phyloP scores from a whole-genome alignment of 805 yeast species.

The Zygotorulaspora florentina region DNA sequence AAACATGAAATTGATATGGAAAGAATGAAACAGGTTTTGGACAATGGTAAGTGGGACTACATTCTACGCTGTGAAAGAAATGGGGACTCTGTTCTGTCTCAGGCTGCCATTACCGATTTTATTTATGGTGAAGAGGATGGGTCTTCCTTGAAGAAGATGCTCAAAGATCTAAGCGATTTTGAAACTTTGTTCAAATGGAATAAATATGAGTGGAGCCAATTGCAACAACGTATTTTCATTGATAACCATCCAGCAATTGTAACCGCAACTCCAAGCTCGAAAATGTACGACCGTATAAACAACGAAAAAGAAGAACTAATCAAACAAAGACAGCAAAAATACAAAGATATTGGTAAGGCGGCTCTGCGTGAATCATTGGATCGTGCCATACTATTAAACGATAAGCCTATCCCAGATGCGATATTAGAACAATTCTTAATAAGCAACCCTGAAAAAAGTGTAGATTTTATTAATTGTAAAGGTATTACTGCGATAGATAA shows the following conservation, averaged over 20 bases:
- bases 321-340: conserved; percentile 45
- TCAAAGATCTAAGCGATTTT: conserved; percentile 55
- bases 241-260: conserved; percentile 62
- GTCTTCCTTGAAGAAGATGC: conserved; percentile 50
- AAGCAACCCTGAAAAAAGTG: conserved; percentile 67
- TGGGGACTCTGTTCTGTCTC: conserved; percentile 52
- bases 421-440: conserved; percentile 57
- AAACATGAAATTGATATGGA: conserved; percentile 61
- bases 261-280: conserved; percentile 61
- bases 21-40: conserved; percentile 64
- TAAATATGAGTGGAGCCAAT: conserved; percentile 58
- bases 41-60: conserved; percentile 58
- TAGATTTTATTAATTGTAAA: conserved; percentile 64
- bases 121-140: conserved; percentile 69
- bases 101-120: conserved; percentile 71
- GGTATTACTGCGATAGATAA: conserved; percentile 59
- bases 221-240: conserved; percentile 51
- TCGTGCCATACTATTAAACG: conserved; percentile 62
- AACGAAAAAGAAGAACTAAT: conserved; percentile 46
- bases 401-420: conserved; percentile 69
- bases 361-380: conserved; percentile 49
- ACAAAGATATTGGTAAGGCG: conserved; percentile 59
- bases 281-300: conserved; percentile 51
- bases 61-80: conserved; percentile 59
- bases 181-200: conserved; percentile 53